A percentile compares a stretch with the other conserved stretches of the same genome.
Conservation (phyloP, 2,329 filamentous ascomycete genomes). For the Pseudogymnoascus sp. region DNA sequence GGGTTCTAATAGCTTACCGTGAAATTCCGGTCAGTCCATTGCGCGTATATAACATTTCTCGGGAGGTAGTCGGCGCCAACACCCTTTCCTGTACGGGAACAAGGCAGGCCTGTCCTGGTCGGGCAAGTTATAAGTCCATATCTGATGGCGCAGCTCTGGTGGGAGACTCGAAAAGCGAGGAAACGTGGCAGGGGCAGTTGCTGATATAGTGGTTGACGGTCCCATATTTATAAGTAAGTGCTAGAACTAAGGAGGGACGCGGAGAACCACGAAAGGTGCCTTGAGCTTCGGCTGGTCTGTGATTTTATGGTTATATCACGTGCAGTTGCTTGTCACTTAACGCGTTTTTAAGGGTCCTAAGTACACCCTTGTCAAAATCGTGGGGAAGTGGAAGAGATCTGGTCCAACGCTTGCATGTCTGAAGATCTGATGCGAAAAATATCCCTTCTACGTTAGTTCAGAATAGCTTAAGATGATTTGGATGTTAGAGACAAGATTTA, state of each 20-base stretch:
- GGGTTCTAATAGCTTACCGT: background rate
- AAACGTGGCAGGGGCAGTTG: background rate
- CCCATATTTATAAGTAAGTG: background rate
- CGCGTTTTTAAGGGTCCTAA: background rate
- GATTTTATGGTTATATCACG: background rate
- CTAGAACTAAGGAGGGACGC: background rate
- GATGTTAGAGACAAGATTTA: background rate
- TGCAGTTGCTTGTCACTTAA: no score
- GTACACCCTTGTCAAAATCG: background rate
- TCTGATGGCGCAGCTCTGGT: background rate
- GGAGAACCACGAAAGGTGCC: background rate
- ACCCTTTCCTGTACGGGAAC: background rate
- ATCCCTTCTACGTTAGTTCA: background rate
- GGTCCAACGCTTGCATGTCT: background rate
- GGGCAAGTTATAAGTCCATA: background rate
- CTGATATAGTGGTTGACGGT: background rate
- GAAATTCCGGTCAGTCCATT: background rate
- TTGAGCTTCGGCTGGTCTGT: background rate
- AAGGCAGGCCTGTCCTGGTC: background rate
- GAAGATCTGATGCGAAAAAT: background rate
- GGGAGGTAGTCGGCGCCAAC: background rate
- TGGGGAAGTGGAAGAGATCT: background rate
- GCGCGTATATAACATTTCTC: background rate
- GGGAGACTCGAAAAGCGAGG: background rate
- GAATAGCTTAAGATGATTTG: background rate